phyloP scores from a whole-genome alignment of 441 rosid genomes.

The Omphalea diandra region DNA sequence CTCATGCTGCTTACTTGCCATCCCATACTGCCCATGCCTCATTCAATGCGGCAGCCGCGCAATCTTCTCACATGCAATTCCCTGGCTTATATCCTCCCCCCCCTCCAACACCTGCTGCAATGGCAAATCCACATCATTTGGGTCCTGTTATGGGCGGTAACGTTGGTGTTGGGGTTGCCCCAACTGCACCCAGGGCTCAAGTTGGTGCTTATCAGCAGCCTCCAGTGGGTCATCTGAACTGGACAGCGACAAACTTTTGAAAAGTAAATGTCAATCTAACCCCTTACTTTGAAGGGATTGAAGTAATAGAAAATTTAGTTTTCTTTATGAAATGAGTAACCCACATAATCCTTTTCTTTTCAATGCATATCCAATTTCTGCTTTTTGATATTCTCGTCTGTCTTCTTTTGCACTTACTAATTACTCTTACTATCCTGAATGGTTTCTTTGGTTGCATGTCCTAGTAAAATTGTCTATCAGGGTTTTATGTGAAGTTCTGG shows the following conservation, averaged over 20 bases:
- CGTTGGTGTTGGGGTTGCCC: conserved; percentile 77
- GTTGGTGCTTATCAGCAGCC: conserved; percentile 89
- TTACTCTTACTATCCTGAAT: background rate
- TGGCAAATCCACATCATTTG: conserved; percentile 73
- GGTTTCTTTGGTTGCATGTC: background rate
- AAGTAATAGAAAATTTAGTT: conserved; percentile 48
- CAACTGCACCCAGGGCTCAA: conserved; percentile 69
- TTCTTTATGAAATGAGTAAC: conserved; percentile 50
- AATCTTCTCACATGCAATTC: conserved; percentile 92
- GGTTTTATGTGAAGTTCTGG: background rate
- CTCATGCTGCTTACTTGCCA: conserved; percentile 76
- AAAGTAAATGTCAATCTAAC: conserved; percentile 44
- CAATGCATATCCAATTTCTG: conserved; percentile 46
- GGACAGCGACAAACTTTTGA: conserved; percentile 89
- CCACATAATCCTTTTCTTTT: conserved; percentile 36
- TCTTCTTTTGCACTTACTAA: background rate
- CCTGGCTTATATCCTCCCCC: conserved; percentile 72
- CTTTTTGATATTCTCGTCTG: conserved; percentile 11
- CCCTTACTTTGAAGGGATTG: conserved; percentile 49
- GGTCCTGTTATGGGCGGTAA: conserved; percentile 75
- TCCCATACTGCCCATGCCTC: conserved; percentile 80
- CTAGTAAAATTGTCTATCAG: background rate
- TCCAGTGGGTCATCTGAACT: conserved; percentile 84
- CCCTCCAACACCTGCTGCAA: conserved; percentile 65
- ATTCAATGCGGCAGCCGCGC: conserved; percentile 71